Base-by-base conservation (phyloP, 1,284 basidiomycete genomes). In the Hypsizygus ulmarius region DNA sequence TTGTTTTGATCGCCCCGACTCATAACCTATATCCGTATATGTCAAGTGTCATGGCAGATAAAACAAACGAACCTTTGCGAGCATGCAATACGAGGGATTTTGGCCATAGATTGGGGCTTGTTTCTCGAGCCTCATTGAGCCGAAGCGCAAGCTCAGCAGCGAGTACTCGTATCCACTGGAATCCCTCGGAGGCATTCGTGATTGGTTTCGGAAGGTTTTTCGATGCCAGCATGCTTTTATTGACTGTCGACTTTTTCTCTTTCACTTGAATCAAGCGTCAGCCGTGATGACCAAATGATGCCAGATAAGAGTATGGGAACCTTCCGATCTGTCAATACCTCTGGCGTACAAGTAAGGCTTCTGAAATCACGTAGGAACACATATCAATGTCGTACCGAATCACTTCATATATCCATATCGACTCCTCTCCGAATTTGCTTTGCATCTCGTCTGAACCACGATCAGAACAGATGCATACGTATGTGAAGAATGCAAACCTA, bases 211-310 rank as follows among this genome's bases (percentile, higher is more conserved):
- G 82, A 16, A 96, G 79, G 60, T 96, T 97, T 66, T 97, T 97
- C 8, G 91, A 87, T 0, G 93, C 92, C 43, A 93, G 72, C 94
- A 97, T 97, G 55, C 90, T 93, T 70, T 97, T 97, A 53, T 79
- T 84, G 33, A 87, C 72, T 0, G 78, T 73, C 2, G 87, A 77
- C 64, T 93, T 93, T 59, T 92, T 93, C 59, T 92, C 89, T 62
- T 92, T 94, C 38, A 97, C 94, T 55, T 91, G 58, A 30, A 52
- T 28, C 3, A 34, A 53, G 21, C 29, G 56, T 57, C 50, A 64
- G 58, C n/a, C 60, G 51, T 36, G 36, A 15, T 30, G n/a, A 12
- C 29, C 12, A 12, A 25, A 18, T 11, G n/a, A 9, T 14, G 14
- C 5, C 6, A 47, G n/a, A 28, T n/a, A 2, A 18, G 11, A 7